Evolutionary conservation across 805 yeast species (phyloP), one percentile per base, ranked within the genome.

Genomic region (Wickerhamiella hasegawae): DNA sequence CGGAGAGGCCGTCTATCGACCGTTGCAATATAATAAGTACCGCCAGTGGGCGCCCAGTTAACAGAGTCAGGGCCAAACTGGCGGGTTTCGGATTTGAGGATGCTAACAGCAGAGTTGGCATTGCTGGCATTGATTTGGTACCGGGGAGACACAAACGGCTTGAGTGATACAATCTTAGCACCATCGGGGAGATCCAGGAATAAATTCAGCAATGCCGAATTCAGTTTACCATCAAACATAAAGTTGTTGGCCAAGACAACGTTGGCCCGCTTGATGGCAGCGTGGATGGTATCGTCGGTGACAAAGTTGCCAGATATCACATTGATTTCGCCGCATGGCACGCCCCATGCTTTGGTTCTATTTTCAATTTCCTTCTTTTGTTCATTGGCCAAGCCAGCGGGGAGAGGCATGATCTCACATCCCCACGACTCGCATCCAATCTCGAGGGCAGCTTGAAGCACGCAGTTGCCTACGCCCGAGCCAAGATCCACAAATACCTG

Each of bases 381-480:
- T 16, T 59, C 42, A 28, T 62, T 64, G 1, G 87, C 77, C 33
- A 84, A 59, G 5, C 62, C 59, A 9, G 85, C 76, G 0, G 95
- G 93, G 44, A 76, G 75, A 14, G 68, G 69, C 93, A 84, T 84
- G 32, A 85, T 69, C 52, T 85, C 96, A 55, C 87, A 81, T 1
- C 96, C 96, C 48, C 80, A 82, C 53, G 93, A 76, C 35, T 64
- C 64, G 40, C 84, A 78, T 2, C 94, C 94, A 51, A 70, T 73
- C 47, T 84, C 94, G 24, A 85, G 54, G 0, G 94, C 83, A 0
- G 94, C 92, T 53, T 84, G 95, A 28, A 84, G 66, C 0, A 79
- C 76, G 39, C 94, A 82, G 51, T 85, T 85, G 0, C 95, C 96
- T 12, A 85, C 95, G 12, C 96, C 96, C 0, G 94, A 82, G 0